These are phyloP conservation scores for Fusarium longipes DNA, from an alignment of 2,329 filamentous ascomycete genomes.

Conservation along the genomic window DNA sequence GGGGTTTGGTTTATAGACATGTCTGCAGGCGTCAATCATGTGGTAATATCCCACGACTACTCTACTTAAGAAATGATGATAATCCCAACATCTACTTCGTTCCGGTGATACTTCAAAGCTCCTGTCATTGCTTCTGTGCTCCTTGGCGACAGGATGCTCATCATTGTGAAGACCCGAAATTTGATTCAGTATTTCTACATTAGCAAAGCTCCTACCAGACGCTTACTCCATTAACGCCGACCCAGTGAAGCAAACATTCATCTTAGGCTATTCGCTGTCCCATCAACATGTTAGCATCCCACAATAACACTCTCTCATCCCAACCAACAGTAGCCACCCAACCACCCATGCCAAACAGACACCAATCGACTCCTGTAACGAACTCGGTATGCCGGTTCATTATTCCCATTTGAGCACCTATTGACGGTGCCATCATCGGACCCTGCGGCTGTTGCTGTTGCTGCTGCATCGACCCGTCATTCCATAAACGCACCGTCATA, in stretches of 20 bases:
- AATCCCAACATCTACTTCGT: conserved; percentile 9
- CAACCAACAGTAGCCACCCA: conserved; percentile 96
- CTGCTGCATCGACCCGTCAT: conserved; percentile 67
- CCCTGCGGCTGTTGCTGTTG: conserved; percentile 50
- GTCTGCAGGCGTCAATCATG: conserved; percentile 40
- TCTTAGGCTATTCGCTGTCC: conserved; percentile 43
- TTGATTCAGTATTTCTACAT: background rate
- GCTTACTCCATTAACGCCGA: conserved; percentile 38
- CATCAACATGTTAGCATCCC: conserved; percentile 78
- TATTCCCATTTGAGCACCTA: conserved; percentile 79
- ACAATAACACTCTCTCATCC: conserved; percentile 91
- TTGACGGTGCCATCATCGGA: conserved; percentile 53
- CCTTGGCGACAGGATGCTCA: background rate
- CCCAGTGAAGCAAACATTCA: background rate
- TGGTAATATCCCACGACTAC: conserved; percentile 40
- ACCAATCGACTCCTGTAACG: conserved; percentile 97
- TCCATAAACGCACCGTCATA: conserved; percentile 97
- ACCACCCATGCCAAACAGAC: conserved; percentile 91
- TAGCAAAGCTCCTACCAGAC: background rate
- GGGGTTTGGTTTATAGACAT: conserved; percentile 42
- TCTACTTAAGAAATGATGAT: conserved; percentile 45
- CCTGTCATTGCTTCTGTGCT: no score
- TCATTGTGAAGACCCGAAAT: background rate
- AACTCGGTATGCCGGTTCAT: conserved; percentile 98
- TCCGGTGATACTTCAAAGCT: background rate